These are phyloP conservation scores for Colletotrichum sojae DNA, from an alignment of 2,329 filamentous ascomycete genomes.

Conservation along the genomic window DNA sequence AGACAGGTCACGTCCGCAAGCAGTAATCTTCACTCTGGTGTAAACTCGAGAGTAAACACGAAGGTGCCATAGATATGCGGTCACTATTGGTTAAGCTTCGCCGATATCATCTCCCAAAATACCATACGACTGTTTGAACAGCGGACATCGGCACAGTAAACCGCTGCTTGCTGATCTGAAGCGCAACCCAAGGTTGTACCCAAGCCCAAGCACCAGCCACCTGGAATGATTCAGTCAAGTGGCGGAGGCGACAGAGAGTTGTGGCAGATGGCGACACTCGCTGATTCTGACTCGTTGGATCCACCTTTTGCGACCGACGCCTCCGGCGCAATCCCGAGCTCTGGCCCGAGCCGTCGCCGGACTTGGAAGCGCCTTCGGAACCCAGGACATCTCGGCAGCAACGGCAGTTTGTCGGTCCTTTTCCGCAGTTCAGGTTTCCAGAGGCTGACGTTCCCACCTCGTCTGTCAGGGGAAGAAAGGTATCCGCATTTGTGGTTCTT, in stretches of 20 bases:
- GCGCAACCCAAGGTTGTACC: too few species aligned
- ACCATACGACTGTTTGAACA: too few species aligned
- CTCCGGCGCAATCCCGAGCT: constrained; percentile 33
- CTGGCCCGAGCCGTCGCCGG: constrained; percentile 33
- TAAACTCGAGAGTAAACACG: too few species aligned
- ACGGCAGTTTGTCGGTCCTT: constrained; percentile 34
- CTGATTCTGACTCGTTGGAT: constrained; percentile 18
- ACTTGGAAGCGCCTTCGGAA: constrained; percentile 17
- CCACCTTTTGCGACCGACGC: constrained; percentile 29
- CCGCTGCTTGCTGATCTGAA: too few species aligned
- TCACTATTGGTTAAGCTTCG: too few species aligned
- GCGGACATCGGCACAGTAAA: too few species aligned
- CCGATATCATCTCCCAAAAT: too few species aligned
- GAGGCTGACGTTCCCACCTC: constrained; percentile 7
- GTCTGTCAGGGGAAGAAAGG: constrained; percentile 7
- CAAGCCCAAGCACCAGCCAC: constrained; percentile 18
- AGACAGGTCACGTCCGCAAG: neutral
- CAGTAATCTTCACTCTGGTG: neutral
- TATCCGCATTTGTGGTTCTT: constrained; percentile 23
- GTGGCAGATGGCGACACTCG: neutral
- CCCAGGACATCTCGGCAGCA: constrained; percentile 23
- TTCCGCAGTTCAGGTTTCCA: constrained; percentile 14
- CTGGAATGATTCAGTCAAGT: constrained; percentile 15
- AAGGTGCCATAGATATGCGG: too few species aligned
- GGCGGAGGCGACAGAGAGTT: constrained; percentile 15